Base-by-base conservation (phyloP, 129 eudicot genomes). In the Flaveria linearis region DNA sequence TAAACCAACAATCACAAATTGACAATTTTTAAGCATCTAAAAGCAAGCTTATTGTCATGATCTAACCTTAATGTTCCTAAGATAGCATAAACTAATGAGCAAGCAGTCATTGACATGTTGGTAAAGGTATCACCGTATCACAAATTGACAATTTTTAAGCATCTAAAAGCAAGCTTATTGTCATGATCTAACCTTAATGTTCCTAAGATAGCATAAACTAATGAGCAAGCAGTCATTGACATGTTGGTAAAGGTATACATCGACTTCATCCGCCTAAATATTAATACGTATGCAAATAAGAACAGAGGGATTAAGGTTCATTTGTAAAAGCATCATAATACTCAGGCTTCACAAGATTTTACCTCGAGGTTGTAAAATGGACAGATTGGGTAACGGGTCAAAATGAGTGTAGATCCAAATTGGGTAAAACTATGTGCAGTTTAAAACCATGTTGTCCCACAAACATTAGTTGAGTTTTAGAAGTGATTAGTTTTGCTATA, bases 221-320 rank as follows among this genome's bases (percentile, higher is more conserved):
- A 8, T 3, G 51, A 41, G 30, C 71, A 66, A 66, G 70, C 17
- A 65, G 70, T 69, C 25, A 25, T 47, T 16, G 41, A 7, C 3
- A 49, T 49, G 16, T 49, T 70, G 41, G 14, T 3, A 12, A 6
- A 47, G 61, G 0, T 7, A 49, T 13, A 13, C 42, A 70, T 8
- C n/a, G 25, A 69, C 57, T 2, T 58, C 65, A 58, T 58, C n/a
- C 15, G 11, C 58, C 58, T 52, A 52, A 1, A n/a, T 52, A n/a
- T 5, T 6, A 1, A 5, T 7, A 6, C 23, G 9, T 22, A 22
- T 22, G 10, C 28, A 8, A 55, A 55, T 18, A 55, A 55, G 28
- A 55, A 55, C 62, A 55, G 26, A 55, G 62, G 42, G 52, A 43
- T n/a, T 67, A 67, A 67, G 20, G 52, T 13, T 43, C 56, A 45